phyloP scores from a whole-genome alignment of 2,329 filamentous ascomycete genomes.

The Scytalidium sp. region DNA sequence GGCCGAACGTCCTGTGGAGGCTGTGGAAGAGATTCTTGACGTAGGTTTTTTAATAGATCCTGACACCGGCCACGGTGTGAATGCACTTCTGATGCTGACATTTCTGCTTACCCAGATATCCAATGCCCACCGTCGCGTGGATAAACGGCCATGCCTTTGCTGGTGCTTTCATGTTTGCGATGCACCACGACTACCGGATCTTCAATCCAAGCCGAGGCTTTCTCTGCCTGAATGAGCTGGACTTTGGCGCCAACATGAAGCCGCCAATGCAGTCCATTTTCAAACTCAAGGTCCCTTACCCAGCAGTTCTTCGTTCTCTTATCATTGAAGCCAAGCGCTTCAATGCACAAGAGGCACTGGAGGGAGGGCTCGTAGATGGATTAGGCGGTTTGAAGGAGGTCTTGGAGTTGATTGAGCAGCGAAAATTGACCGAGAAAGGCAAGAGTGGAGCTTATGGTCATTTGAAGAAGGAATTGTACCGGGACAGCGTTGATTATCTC shows the following conservation, averaged over 20 bases:
- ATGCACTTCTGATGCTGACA: neutral
- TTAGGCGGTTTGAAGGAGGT: conserved; percentile 64
- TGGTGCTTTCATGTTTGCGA: conserved; percentile 75
- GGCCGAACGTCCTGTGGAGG: conserved; percentile 56
- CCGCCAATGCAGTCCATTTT: conserved; percentile 74
- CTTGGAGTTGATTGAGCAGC: conserved; percentile 55
- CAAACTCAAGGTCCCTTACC: conserved; percentile 59
- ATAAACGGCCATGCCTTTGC: conserved; percentile 81
- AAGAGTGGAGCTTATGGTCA: conserved; percentile 65
- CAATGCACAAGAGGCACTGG: conserved; percentile 58
- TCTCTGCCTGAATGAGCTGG: conserved; percentile 77
- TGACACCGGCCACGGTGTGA: conserved; percentile 11
- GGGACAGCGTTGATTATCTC: conserved; percentile 59
- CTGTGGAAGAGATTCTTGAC: conserved; percentile 65
- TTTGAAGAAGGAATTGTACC: conserved; percentile 75
- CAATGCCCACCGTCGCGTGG: conserved; percentile 79
- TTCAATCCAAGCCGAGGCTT: conserved; percentile 70
- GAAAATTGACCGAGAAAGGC: conserved; percentile 58
- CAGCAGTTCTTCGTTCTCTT: conserved; percentile 55
- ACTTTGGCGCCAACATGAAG: conserved; percentile 73
- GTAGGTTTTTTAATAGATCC: conserved; percentile 26
- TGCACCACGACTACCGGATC: conserved; percentile 81
- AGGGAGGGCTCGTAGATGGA: conserved; percentile 65
- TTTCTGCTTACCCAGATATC: conserved; percentile 44
- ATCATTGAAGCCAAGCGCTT: conserved; percentile 74